Base-by-base conservation (phyloP, 495 filamentous ascomycete species). In the Pyrenula aspistea region DNA sequence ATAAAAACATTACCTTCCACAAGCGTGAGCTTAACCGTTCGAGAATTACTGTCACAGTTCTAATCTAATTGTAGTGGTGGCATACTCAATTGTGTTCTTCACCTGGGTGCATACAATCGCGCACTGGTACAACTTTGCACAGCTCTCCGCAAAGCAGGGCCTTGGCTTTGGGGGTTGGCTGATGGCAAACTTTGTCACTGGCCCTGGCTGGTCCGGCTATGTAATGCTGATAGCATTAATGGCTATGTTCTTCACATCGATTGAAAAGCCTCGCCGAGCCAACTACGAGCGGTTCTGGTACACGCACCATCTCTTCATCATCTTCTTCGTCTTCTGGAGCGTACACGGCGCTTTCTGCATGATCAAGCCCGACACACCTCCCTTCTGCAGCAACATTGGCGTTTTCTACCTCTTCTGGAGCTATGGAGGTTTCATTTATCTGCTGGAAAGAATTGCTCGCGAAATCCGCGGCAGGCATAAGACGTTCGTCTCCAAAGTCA, bases 271-370 rank as follows among this genome's bases (percentile, higher is more conserved):
- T 42, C 75, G 83, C 24, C 78, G 83, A 51, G 82, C 80, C 25
- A 86, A 88, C 67, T 89, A 85, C 66, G 86, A 88, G 65, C 83
- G 84, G 49, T 89, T 89, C 75, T 89, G 85, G 83, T 88, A 99
- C 66, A 86, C 83, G 12, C 86, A 89, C 61, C 86, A 88, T 67
- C 76, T 89, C 59, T 89, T 88, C 68, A 77, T 88, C 65, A 60
- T 89, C 55, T 88, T 91, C 75, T 88, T 89, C 72, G 73, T 89
- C 56, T 85, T 91, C 73, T 91, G 86, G 84, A 83, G 84, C 21
- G 78, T 89, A 63, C 87, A 89, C 68, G 86, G 86, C 53, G 81
- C 82, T 42, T 89, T 86, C 73, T 89, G 86, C 69, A 88, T 89
- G 84, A 87, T 88, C 60, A 86, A 85, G 66, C 78, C 85, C 31